These are phyloP conservation scores for Kokia cookei DNA, from an alignment of 441 rosid species.

Conservation along the genomic window DNA sequence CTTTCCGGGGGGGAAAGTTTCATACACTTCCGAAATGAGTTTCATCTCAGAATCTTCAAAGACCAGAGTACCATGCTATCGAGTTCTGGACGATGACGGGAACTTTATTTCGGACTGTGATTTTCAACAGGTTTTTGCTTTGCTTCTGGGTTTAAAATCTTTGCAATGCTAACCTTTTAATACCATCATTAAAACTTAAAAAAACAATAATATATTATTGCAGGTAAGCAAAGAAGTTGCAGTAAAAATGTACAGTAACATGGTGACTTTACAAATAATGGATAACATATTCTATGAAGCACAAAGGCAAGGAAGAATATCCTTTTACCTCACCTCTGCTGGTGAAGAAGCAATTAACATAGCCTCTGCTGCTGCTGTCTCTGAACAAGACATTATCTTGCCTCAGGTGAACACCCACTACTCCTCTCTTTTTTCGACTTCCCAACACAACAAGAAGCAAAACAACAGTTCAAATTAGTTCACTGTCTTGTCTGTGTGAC, in stretches of 20 bases:
- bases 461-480: background rate
- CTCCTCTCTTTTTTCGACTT: background rate
- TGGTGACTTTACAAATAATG: conserved; percentile 75
- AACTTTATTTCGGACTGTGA: conserved; percentile 18
- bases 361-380: conserved; percentile 74
- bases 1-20: conserved; percentile 71
- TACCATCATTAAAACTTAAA: background rate
- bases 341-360: conserved; percentile 85
- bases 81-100: conserved; percentile 58
- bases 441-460: background rate
- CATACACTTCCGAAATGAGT: conserved; percentile 36
- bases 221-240: conserved; percentile 60
- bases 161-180: background rate
- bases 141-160: no score
- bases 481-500: background rate
- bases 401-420: conserved; percentile 38
- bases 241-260: conserved; percentile 48
- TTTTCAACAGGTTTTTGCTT: conserved; percentile 33
- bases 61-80: conserved; percentile 50
- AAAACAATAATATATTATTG: background rate
- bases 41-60: conserved; percentile 43
- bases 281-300: conserved; percentile 70
- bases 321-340: conserved; percentile 54
- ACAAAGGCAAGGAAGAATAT: conserved; percentile 76
- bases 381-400: conserved; percentile 46